Base-by-base conservation (phyloP, 2,329 filamentous ascomycete genomes). In the Exophiala lecanii-corni region DNA sequence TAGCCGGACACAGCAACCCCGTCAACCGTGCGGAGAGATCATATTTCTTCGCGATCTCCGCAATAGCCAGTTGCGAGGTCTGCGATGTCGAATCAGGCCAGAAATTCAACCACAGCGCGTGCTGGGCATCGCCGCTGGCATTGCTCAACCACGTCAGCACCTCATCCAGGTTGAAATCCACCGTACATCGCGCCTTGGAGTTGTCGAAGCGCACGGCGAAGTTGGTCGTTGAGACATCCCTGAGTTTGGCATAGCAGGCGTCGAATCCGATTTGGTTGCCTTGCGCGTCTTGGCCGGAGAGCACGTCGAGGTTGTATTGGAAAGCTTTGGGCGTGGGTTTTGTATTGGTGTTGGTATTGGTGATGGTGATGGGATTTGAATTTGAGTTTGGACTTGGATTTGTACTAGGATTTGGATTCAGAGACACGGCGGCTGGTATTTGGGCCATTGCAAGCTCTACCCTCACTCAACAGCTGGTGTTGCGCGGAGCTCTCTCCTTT, bases 141-240 rank as follows among this genome's bases (percentile, higher is more conserved):
- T 21, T 16, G 7, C 20, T 13, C 12, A 46, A 30, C 45, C 45
- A 53, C 17, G 32, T 16, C n/a, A 42, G 18, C 12, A 39, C 41
- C 25, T 17, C 19, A 13, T 41, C 34, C 9, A 35, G 17, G n/a
- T 20, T 51, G 30, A 69, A 35, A 48, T 70, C 57, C 21, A 63
- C 58, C 3, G 63, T 64, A 45, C 63, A 66, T 57, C 61, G 63
- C 6, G 67, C 67, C 48, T 66, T 59, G 16, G 66, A 59, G 26
- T 64, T 62, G 10, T 67, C 65, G 45, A 70, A 70, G 48, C 69
- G 65, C 26, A 70, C 55, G 18, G 68, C 59, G 43, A 70, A 70
- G 48, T 69, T 70, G 9, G 48, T 50, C 0, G 65, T 67, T 2
- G 45, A 44, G 9, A 59, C 47, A 32, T 61, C 53, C 26, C 57